Base-by-base conservation (phyloP, 306 rosid species). In the Medicago lupulina region DNA sequence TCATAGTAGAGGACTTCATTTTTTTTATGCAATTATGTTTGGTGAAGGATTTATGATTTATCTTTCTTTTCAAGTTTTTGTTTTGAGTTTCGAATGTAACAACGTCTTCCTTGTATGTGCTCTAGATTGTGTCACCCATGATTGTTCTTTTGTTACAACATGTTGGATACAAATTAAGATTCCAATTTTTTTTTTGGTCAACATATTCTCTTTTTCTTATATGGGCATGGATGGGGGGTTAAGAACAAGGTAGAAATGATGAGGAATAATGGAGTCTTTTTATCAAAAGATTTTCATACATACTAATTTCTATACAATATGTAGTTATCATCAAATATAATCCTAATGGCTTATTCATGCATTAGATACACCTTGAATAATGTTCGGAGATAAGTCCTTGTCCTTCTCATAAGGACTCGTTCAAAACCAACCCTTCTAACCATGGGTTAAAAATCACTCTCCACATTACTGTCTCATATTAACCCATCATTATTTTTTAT, bases 381-480 rank as follows among this genome's bases (percentile, higher is more conserved):
- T 73, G 76, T 70, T 43, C 6, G 25, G 60, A 67, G 63, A 69
- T 13, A 16, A 61, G 65, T 54, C 54, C 79, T 18, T 2, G 10
- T 43, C 53, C 73, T 72, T 55, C 71, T 85, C 84, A 80, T 25
- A 25, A 87, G 77, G 91, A 85, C 88, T 80, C 80, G 83, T 57
- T 89, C 79, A 82, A 80, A 61, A 59, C 64, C 79, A 58, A 25
- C 57, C 6, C 61, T 74, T 58, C 14, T 10, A 3, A 40, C 34
- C 79, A 31, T 54, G 11, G 59, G 75, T 76, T 39, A 55, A 38
- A 79, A 69, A 72, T 72, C 77, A 36, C 62, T 39, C 76, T 73
- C 77, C 57, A 64, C 75, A 36, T 77, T 79, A 70, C 17, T 74
- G 10, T 66, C 43, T 72, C 83, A 50, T 83, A 79, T 87, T 75